Percentiles rank a stretch among this genome's conserved stretches.
These are phyloP conservation scores for Paracorniculantispora psalliotae DNA, from an alignment of 2,329 filamentous ascomycete species.

Conservation along the genomic window DNA sequence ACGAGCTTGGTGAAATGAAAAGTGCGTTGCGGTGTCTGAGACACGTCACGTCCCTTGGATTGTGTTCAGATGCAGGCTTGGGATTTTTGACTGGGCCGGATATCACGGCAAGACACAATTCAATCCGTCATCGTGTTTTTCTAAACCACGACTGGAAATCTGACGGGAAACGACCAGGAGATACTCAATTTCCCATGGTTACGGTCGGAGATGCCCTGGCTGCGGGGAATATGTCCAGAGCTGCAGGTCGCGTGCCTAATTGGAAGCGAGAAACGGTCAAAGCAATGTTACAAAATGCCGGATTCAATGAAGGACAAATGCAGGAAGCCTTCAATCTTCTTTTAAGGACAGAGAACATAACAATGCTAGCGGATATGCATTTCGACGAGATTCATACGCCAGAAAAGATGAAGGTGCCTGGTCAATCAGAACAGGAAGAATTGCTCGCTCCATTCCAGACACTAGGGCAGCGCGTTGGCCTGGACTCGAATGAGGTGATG, in stretches of 20 bases:
- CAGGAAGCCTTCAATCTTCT: slow-evolving; percentile 31
- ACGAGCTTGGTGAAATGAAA: slow-evolving; percentile 58
- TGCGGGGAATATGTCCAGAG: not conserved
- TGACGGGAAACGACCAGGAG: slow-evolving; percentile 14
- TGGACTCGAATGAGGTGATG: not conserved
- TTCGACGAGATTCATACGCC: slow-evolving; percentile 28
- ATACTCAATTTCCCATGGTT: not conserved
- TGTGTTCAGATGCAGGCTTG: slow-evolving; percentile 63
- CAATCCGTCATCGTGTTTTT: slow-evolving; percentile 32
- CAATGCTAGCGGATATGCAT: slow-evolving; percentile 25
- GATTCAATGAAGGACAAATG: slow-evolving; percentile 26
- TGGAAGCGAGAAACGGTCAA: slow-evolving; percentile 29
- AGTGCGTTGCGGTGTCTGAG: slow-evolving; percentile 53
- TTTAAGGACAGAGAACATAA: slow-evolving; percentile 28
- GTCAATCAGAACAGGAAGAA: not conserved
- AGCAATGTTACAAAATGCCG: slow-evolving; percentile 34
- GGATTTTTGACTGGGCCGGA: slow-evolving; percentile 64
- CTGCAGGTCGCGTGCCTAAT: slow-evolving; percentile 20
- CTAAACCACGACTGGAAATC: slow-evolving; percentile 23
- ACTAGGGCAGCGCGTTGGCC: not conserved
- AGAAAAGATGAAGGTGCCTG: not conserved
- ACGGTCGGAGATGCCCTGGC: slow-evolving; percentile 13
- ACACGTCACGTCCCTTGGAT: slow-evolving; percentile 56
- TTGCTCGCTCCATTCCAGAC: not conserved
- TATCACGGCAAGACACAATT: slow-evolving; percentile 41